phyloP scores from a whole-genome alignment of 164 flowering plant genomes.

The Chloranthus sessilifolius region DNA sequence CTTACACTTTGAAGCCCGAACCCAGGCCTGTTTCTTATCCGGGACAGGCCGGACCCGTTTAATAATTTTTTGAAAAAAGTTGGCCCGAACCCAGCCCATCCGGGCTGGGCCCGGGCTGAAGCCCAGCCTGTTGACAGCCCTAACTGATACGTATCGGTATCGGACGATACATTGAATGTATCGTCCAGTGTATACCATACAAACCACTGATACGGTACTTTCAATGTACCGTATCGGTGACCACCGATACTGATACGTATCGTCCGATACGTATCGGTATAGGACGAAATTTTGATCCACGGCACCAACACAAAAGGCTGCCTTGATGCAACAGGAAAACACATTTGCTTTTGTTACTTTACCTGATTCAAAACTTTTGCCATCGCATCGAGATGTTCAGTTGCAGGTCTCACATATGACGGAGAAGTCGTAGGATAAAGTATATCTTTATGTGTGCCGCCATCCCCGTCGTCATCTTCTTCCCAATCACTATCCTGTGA shows the following conservation, averaged over 20 bases:
- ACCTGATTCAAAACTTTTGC: conserved; percentile 71
- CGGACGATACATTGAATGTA: neutral
- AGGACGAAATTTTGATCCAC: conserved; percentile 5
- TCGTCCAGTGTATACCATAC: no score
- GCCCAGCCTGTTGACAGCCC: no score
- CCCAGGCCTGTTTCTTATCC: no score
- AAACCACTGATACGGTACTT: no score
- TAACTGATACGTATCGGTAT: neutral
- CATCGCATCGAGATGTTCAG: conserved; percentile 68
- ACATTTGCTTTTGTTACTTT: neutral
- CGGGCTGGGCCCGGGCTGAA: neutral
- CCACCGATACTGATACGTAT: no score
- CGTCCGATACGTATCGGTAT: no score
- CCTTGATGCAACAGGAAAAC: neutral
- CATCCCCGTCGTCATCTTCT: conserved; percentile 43
- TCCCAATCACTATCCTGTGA: conserved; percentile 92
- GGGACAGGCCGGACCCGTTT: no score
- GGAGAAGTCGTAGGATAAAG: conserved; percentile 30
- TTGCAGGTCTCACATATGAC: conserved; percentile 36
- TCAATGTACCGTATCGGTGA: no score
- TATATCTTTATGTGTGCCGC: conserved; percentile 26
- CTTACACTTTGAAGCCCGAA: no score
- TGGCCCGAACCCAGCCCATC: neutral
- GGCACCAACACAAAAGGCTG: neutral
- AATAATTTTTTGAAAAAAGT: neutral